phyloP scores from a whole-genome alignment of 2,329 filamentous ascomycete species.

The Colletotrichum chlorophyti region DNA sequence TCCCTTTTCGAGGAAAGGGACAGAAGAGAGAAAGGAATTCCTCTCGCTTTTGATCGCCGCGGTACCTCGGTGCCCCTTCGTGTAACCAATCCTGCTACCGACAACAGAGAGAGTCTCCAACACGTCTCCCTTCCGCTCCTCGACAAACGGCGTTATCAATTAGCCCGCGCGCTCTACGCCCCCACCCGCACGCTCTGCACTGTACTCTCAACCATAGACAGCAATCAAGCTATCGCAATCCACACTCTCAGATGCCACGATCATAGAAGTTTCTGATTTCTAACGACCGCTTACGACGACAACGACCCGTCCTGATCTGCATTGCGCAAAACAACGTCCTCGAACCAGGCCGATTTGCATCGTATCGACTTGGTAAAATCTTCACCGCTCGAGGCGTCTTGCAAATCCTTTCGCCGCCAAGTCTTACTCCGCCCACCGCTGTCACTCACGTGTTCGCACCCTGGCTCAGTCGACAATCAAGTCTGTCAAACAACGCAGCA shows the following conservation, averaged over 20 bases:
- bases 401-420: background rate
- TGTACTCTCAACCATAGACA: background rate
- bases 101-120: background rate
- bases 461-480: background rate
- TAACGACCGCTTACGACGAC: constrained; percentile 26
- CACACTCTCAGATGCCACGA: constrained; percentile 9
- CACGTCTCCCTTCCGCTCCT: background rate
- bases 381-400: background rate
- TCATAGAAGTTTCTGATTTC: constrained; percentile 11
- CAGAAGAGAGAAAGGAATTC: constrained; percentile 18
- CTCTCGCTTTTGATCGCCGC: constrained; percentile 27
- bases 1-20: constrained; percentile 9
- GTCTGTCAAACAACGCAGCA: background rate
- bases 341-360: background rate
- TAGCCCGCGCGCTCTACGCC: background rate
- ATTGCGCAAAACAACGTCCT: background rate
- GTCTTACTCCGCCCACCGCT: background rate
- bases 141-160: background rate
- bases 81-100: constrained; percentile 15
- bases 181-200: background rate
- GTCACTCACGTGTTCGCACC: background rate
- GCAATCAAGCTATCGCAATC: background rate
- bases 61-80: constrained; percentile 22
- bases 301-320: constrained; percentile 24
- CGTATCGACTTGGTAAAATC: background rate